phyloP scores from a whole-genome alignment of 345 rosid genomes.

The Syzygium aromaticum region DNA sequence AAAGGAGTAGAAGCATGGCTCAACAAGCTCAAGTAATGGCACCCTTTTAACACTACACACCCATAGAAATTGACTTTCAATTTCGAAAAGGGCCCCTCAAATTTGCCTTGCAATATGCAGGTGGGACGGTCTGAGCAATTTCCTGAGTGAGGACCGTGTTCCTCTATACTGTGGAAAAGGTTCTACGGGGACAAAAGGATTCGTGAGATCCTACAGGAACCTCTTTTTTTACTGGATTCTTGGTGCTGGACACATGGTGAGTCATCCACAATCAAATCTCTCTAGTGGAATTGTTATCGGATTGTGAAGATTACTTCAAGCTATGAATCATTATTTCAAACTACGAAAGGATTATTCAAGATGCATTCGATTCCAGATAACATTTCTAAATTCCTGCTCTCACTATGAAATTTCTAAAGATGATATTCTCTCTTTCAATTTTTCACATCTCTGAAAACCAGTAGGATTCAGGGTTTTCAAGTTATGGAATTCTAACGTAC shows the following conservation, averaged over 20 bases:
- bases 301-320: background rate
- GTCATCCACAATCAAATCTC: background rate
- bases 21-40: slow-evolving; percentile 24
- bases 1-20: slow-evolving; percentile 42
- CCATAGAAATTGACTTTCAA: background rate
- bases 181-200: background rate
- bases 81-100: background rate
- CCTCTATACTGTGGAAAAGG: slow-evolving; percentile 22
- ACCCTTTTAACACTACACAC: background rate
- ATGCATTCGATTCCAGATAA: background rate
- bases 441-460: background rate
- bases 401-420: background rate
- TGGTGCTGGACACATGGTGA: background rate
- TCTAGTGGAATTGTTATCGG: background rate
- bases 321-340: background rate
- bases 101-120: slow-evolving; percentile 1
- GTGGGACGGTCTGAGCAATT: slow-evolving; percentile 27
- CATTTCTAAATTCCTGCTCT: background rate
- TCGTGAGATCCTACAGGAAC: background rate
- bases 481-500: background rate
- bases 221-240: background rate
- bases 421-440: background rate
- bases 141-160: slow-evolving; percentile 4
- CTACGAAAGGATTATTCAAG: background rate
- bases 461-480: background rate